These are phyloP conservation scores for Tillandsia leiboldiana DNA, from an alignment of 176 grass and related monocot genomes.

Conservation along the genomic window DNA sequence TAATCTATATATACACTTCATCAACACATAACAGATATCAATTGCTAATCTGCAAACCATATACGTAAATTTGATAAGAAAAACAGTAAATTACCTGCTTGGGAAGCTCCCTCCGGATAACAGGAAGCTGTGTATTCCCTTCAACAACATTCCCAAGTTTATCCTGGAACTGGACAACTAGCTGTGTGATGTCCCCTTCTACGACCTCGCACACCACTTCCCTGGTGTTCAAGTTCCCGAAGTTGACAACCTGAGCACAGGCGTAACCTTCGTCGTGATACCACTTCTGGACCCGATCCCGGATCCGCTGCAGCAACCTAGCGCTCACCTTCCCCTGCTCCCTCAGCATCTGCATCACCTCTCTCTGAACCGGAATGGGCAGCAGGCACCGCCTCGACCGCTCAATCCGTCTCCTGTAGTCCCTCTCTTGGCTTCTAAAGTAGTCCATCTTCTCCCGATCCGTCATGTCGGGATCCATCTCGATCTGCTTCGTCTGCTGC, in stretches of 20 bases:
- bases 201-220: slow-evolving; percentile 93
- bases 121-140: slow-evolving; percentile 67
- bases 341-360: slow-evolving; percentile 69
- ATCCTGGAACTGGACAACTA: slow-evolving; percentile 88
- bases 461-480: slow-evolving; percentile 87
- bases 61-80: not conserved
- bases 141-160: slow-evolving; percentile 83
- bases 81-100: slow-evolving; percentile 36
- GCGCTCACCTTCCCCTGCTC: slow-evolving; percentile 73
- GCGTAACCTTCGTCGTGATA: slow-evolving; percentile 92
- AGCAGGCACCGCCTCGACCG: slow-evolving; percentile 56
- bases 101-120: slow-evolving; percentile 69
- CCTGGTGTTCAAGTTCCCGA: slow-evolving; percentile 83
- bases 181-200: slow-evolving; percentile 74
- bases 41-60: not conserved
- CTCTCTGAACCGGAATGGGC: slow-evolving; percentile 47
- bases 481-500: slow-evolving; percentile 56
- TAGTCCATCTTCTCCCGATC: slow-evolving; percentile 94
- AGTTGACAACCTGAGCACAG: slow-evolving; percentile 86
- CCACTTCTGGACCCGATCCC: slow-evolving; percentile 86
- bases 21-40: not conserved
- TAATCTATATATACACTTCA: not conserved
- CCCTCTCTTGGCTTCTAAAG: slow-evolving; percentile 75
- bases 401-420: slow-evolving; percentile 67
- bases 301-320: slow-evolving; percentile 83